Evolutionary conservation across 2,329 filamentous ascomycete genomes (phyloP), one percentile per base, ranked within the genome.

Genomic region (Mollisiaceae sp.): DNA sequence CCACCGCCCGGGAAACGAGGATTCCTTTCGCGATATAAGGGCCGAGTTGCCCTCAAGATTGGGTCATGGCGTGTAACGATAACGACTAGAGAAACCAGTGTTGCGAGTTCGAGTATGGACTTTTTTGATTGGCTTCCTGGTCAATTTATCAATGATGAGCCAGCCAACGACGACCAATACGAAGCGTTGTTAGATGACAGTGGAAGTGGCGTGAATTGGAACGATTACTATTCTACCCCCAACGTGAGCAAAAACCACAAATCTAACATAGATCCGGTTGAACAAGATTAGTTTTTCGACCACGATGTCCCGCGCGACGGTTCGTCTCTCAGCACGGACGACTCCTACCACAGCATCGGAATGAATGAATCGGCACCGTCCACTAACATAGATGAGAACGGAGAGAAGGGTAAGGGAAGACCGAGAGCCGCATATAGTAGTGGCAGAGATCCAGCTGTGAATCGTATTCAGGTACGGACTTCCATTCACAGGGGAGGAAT

Each of bases 61-160:
- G 14, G 38, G 5, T 45, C 11, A 14, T 32, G 27, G 27, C 22
- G 27, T 45, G 8, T 1, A 43, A 12, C 12, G 9, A 32, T 1
- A 43, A 12, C 12, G 9, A 32, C 36, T 2, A 59, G n/a, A 18
- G 27, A 24, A 27, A 32, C 1, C 22, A 45, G n/a, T 32, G 20
- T 41, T 14, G 22, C 47, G 8, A 24, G 8, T n/a, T 22, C 14
- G 20, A 58, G 43, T 8, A 64, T 60, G 62, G 62, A 59, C 39
- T 52, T 64, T 20, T 64, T 64, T n/a, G 62, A 64, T 15, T 64
- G 62, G 62, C 62, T 63, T 15, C 39, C 22, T 24, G 61, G 59
- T n/a, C 35, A 38, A 24, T 63, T 52, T 18, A 47, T 18, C 20
- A n/a, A 50, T 24, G 45, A 22, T 22, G 45, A 50, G 27, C 27